Conservation (phyloP, 2,329 filamentous ascomycete genomes). For the Calonectria pteridis region DNA sequence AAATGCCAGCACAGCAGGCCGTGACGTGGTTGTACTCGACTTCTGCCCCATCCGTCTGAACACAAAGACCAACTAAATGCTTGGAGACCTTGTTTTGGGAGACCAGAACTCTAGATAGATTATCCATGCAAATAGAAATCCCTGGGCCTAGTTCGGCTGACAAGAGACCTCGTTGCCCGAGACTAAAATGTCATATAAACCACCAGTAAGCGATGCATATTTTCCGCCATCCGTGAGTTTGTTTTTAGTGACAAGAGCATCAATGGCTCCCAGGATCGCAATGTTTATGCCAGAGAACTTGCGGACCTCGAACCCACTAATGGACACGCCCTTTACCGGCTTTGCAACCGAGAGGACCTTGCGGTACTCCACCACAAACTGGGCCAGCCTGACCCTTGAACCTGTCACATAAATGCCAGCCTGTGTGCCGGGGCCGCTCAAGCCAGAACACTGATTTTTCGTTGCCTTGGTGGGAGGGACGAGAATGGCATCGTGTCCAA, state of each 20-base stretch:
- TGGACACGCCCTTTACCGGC: constrained; percentile 46
- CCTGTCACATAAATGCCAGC: constrained; percentile 53
- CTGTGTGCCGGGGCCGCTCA: constrained; percentile 41
- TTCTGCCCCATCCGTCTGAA: constrained; percentile 49
- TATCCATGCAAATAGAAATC: constrained; percentile 53
- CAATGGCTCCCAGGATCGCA: constrained; percentile 49
- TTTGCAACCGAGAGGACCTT: constrained; percentile 43
- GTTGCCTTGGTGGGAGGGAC: constrained; percentile 36
- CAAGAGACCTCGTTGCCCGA: constrained; percentile 44
- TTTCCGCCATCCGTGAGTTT: constrained; percentile 41
- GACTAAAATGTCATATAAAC: constrained; percentile 47
- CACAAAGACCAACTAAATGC: constrained; percentile 49
- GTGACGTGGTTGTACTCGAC: constrained; percentile 50
- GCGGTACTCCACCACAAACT: constrained; percentile 47
- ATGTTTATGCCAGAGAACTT: constrained; percentile 52
- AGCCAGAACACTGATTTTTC: constrained; percentile 48
- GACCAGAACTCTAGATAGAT: constrained; percentile 45
- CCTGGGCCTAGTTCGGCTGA: constrained; percentile 20
- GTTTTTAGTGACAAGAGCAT: constrained; percentile 43
- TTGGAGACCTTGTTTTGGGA: constrained; percentile 47
- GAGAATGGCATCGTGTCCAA: constrained; percentile 46
- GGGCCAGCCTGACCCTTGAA: constrained; percentile 38
- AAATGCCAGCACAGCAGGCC: constrained; percentile 47
- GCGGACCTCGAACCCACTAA: constrained; percentile 49
- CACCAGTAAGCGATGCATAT: constrained; percentile 53